Percentiles rank a stretch among this genome's conserved stretches.
phyloP scores from a whole-genome alignment of 225 moss, liverwort and hornwort genomes.

The Bryum argenteum region DNA sequence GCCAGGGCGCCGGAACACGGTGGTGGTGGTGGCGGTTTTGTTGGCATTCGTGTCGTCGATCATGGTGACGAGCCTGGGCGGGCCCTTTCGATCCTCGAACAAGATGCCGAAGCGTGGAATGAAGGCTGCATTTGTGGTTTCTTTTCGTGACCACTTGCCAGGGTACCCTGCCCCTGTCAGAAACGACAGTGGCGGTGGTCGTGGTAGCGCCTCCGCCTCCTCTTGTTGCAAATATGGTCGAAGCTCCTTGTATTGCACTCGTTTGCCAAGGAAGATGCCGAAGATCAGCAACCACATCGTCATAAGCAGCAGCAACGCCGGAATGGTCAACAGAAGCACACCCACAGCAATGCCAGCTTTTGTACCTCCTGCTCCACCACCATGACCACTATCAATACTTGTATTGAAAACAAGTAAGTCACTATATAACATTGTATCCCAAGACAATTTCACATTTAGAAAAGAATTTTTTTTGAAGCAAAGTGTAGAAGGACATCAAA shows the following conservation, averaged over 20 bases:
- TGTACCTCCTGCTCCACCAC: conserved; percentile 61
- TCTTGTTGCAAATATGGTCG: conserved; percentile 35
- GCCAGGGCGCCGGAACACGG: conserved; percentile 50
- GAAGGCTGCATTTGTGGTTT: conserved; percentile 53
- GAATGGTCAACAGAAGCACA: conserved; percentile 62
- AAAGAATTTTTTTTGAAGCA: too few relatives aligned
- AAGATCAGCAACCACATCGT: conserved; percentile 66
- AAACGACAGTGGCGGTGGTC: conserved; percentile 40
- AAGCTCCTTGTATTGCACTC: conserved; percentile 77
- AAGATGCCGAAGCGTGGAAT: conserved; percentile 79
- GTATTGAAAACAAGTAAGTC: too few relatives aligned
- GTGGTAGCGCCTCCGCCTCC: conserved; percentile 23
- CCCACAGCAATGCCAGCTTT: conserved; percentile 78
- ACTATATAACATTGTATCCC: too few relatives aligned
- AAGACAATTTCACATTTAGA: too few relatives aligned
- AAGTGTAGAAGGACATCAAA: too few relatives aligned
- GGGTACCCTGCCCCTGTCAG: conserved; percentile 64
- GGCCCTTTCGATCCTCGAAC: conserved; percentile 97
- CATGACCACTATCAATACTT: neutral
- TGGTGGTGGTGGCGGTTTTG: conserved; percentile 41
- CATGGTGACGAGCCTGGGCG: conserved; percentile 61
- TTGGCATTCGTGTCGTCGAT: conserved; percentile 43
- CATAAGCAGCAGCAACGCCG: conserved; percentile 57
- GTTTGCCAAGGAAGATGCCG: conserved; percentile 58
- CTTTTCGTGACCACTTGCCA: conserved; percentile 74